A percentile compares a stretch with the other conserved stretches of the same genome.
phyloP scores from a whole-genome alignment of 176 grass and related monocot species.

The Aegilops bicornis region DNA sequence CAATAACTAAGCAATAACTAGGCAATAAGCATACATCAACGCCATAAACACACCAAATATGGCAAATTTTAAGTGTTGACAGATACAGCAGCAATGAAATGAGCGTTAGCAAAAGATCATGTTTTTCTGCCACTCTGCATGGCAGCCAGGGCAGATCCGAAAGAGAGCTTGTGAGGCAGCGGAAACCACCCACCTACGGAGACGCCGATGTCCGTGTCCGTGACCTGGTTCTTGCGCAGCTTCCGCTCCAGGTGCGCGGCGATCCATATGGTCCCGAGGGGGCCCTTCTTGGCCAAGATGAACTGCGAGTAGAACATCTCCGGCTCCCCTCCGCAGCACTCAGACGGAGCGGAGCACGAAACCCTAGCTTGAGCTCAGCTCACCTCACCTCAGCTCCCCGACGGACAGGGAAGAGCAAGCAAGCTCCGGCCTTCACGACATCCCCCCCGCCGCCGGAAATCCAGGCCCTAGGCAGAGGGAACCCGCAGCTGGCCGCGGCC shows the following conservation, averaged over 20 bases:
- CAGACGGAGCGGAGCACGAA: background rate
- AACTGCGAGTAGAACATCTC: conserved; percentile 99
- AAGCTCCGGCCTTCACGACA: conserved; percentile 34
- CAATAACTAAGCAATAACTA: background rate
- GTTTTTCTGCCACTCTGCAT: background rate
- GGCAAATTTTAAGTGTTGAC: background rate
- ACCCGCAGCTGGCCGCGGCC: background rate
- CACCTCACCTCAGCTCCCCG: conserved; percentile 19
- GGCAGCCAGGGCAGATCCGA: conserved; percentile 14
- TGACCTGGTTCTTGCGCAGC: conserved; percentile 96
- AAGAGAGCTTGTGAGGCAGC: background rate
- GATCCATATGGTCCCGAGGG: conserved; percentile 99
- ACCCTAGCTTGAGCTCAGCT: conserved; percentile 36
- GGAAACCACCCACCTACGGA: conserved; percentile 81
- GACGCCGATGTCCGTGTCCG: conserved; percentile 95
- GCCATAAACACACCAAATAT: conserved; percentile 27
- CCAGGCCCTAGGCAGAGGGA: background rate
- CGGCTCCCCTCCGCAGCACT: conserved; percentile 5
- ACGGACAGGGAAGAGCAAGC: background rate
- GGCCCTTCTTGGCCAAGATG: conserved; percentile 99
- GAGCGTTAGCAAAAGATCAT: background rate
- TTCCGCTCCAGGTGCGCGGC: conserved; percentile 98
- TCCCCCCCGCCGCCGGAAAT: background rate
- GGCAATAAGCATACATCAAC: background rate
- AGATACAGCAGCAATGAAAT: conserved; percentile 24